Base-by-base conservation (phyloP, 345 rosid species). In the Aquilaria yunnanensis region DNA sequence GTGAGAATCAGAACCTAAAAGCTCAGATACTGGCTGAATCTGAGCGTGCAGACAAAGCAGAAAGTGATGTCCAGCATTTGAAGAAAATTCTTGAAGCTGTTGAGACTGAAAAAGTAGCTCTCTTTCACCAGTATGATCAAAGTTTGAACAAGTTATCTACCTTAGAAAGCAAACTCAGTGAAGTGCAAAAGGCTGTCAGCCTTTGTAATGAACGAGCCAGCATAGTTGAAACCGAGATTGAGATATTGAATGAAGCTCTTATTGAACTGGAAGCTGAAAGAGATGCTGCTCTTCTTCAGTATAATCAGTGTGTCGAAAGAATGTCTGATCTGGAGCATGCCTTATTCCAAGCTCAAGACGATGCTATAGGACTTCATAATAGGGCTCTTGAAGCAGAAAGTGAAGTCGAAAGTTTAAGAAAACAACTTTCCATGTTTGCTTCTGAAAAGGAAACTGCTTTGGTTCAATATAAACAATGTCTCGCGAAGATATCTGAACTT, bases 221-320 rank as follows among this genome's bases (percentile, higher is more conserved):
- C 77, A 88, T 74, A 78, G 89, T 85, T 43, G 91, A 85, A 70
- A 78, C 76, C 45, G 93, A 90, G 77, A 79, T 78, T 48, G 76
- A 74, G 70, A 70, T 78, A 70, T 75, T 88, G 70, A 77, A 84
- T 71, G 91, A 84, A 74, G 64, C 83, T 55, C 85, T 85, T 34
- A 62, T 71, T 34, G 79, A 78, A 62, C 67, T 84, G 60, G 85
- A 85, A 74, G 67, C 78, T 14, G 91, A 85, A 78, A 82, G 78
- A 51, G 93, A 91, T 78, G 83, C 75, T 37, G 75, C 71, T 51
- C 80, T 83, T 81, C 79, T 79, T 75, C 84, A 70, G 57, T 85
- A 75, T 67, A 83, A 84, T 67, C 79, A 75, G 61, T 79, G 84
- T 56, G 48, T 80, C 78, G 79, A 85, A 62, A 83, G 74, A 72